These are phyloP conservation scores for Penicillium sp. DNA, from an alignment of 2,329 filamentous ascomycete species.

Conservation along the genomic window DNA sequence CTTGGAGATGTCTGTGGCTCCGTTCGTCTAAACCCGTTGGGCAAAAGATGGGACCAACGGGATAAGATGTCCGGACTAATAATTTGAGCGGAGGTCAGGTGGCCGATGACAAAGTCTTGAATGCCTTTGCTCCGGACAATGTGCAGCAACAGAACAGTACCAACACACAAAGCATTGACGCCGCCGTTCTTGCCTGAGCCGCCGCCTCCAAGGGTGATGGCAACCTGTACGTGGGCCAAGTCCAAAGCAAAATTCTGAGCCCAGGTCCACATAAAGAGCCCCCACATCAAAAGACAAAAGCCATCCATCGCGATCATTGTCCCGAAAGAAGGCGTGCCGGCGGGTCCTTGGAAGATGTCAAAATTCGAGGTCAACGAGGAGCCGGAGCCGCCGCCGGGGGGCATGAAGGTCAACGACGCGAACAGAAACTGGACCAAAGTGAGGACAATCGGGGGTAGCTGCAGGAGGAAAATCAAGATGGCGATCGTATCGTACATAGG, in stretches of 20 bases:
- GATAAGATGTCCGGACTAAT: constrained; percentile 40
- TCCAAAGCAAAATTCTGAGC: constrained; percentile 86
- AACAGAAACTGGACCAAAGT: constrained; percentile 90
- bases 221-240: constrained; percentile 88
- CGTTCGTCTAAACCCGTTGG: constrained; percentile 40
- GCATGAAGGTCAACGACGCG: constrained; percentile 87
- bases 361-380: constrained; percentile 68
- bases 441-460: constrained; percentile 81
- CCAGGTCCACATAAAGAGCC: constrained; percentile 76
- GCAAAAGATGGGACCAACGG: constrained; percentile 41
- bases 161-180: constrained; percentile 44
- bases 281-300: constrained; percentile 77
- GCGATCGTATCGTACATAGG: constrained; percentile 93
- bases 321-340: constrained; percentile 78
- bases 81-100: constrained; percentile 43
- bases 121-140: constrained; percentile 44
- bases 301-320: constrained; percentile 81
- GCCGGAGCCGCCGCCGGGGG: constrained; percentile 72
- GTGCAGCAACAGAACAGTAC: constrained; percentile 44
- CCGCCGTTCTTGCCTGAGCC: constrained; percentile 48
- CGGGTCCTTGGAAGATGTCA: constrained; percentile 85
- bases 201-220: constrained; percentile 81
- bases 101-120: constrained; percentile 48
- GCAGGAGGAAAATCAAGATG: constrained; percentile 92
- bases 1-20: constrained; percentile 41